Evolutionary conservation across 805 yeast genomes (phyloP).

Genomic region (Ogataea nonfermentans): DNA sequence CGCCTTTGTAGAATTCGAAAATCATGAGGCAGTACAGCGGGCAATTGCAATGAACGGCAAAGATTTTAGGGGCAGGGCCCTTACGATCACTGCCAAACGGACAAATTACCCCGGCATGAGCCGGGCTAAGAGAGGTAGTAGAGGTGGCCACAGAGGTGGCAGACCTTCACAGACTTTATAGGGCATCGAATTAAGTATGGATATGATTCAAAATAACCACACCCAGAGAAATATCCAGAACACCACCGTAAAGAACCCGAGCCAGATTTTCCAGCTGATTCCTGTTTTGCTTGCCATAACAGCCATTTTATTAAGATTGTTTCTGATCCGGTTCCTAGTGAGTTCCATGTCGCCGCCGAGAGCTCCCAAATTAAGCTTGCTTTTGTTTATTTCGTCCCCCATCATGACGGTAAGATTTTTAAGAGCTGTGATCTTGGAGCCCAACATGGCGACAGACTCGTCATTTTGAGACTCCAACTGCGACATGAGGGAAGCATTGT

Average conservation of each 20-base stretch:
- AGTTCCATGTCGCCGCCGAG: constrained; percentile 33
- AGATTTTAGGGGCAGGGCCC: constrained; percentile 60
- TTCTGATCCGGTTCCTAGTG: constrained; percentile 43
- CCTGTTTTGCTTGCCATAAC: constrained; percentile 63
- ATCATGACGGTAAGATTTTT: constrained; percentile 55
- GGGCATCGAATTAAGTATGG: neutral
- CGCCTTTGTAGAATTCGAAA: constrained; percentile 80
- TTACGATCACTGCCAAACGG: constrained; percentile 72
- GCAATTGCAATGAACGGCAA: constrained; percentile 68
- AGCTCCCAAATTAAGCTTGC: constrained; percentile 26
- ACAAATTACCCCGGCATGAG: constrained; percentile 62
- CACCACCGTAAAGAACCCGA: constrained; percentile 43
- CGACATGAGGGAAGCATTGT: constrained; percentile 51
- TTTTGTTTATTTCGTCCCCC: constrained; percentile 59
- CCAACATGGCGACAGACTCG: constrained; percentile 53
- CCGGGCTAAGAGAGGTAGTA: constrained; percentile 32
- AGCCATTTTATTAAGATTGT: constrained; percentile 56
- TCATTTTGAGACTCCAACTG: constrained; percentile 67
- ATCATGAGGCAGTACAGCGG: constrained; percentile 54
- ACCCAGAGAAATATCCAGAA: constrained; percentile 46
- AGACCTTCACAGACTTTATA: neutral
- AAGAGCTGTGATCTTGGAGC: constrained; percentile 50
- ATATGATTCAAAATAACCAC: constrained; percentile 30
- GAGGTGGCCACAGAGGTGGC: constrained; percentile 9
- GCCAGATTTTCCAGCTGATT: constrained; percentile 64